Evolutionary conservation across 2,329 filamentous ascomycete genomes (phyloP), one percentile per base, ranked within the genome.

Genomic region (Ophiostoma piceae): DNA sequence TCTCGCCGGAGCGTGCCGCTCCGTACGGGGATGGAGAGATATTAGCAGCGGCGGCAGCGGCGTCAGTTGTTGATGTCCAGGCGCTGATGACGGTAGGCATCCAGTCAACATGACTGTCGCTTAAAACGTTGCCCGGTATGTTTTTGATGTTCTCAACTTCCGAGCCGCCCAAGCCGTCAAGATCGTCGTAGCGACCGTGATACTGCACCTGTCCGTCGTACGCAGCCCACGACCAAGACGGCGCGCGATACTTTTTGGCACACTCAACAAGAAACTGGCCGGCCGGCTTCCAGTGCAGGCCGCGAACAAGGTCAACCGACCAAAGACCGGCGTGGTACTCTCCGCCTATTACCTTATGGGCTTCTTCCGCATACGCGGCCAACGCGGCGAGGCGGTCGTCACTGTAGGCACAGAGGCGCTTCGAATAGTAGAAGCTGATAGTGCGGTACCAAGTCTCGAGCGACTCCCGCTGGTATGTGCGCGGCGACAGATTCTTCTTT

Each of bases 371-470:
- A 64, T 64, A 64, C 29, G 60, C 60, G 3, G 60, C 60, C 32
- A 64, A n/a, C 19, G 60, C 60, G 3, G 29, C 29, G 16, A 64
- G 32, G 8, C 60, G 60, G 60, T 64, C 60, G 32, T 64, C 60
- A 29, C 60, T 35, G 7, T 64, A 8, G 32, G 60, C n/a, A 37
- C 6, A 64, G 32, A 64, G 60, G 6, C 60, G 60, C 9, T 35
- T 2, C 32, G 60, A 64, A 29, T 64, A 64, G 32, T 37, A 35
- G 32, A 19, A 37, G 14, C 26, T 12, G 9, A 64, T 12, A 11
- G 60, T 64, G 60, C 60, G 60, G 32, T 64, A 64, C 60, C 60
- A 64, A 8, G 60, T 19, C 16, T 64, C 60, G 29, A 64, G 60
- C 12, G 60, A 29, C 60, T 64, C 60, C 19, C 26, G 19, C 32